Percentiles rank a stretch among this genome's conserved stretches.
phyloP scores from a whole-genome alignment of 2,329 filamentous ascomycete species.

The Apiospora kogelbergensis region DNA sequence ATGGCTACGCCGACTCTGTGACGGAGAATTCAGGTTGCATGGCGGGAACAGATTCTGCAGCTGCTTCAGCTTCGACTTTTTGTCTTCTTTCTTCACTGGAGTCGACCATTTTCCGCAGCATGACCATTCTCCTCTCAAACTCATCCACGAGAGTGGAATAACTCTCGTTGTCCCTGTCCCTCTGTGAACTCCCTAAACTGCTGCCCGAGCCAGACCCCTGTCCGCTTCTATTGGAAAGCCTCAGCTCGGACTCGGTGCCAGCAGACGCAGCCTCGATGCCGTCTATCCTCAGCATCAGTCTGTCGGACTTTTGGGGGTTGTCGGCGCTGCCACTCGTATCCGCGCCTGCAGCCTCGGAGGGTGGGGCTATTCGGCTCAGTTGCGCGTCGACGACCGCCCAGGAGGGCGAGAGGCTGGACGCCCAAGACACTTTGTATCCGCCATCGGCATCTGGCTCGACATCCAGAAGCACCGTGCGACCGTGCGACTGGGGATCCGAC shows the following conservation, averaged over 20 bases:
- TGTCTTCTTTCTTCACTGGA: constrained; percentile 46
- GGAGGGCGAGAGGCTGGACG: constrained; percentile 69
- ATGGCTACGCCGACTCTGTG: neutral
- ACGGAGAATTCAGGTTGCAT: neutral
- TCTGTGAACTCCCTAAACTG: constrained; percentile 30
- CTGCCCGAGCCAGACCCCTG: constrained; percentile 28
- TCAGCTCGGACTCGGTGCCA: constrained; percentile 37
- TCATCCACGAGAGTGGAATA: constrained; percentile 53
- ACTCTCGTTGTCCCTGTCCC: constrained; percentile 34
- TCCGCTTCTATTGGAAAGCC: constrained; percentile 24
- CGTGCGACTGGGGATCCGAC: constrained; percentile 25
- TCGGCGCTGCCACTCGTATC: constrained; percentile 29
- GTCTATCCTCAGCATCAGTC: constrained; percentile 63
- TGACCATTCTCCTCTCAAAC: constrained; percentile 57
- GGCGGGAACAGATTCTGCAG: neutral
- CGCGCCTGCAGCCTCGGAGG: constrained; percentile 28
- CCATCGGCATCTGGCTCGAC: constrained; percentile 42
- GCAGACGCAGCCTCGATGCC: constrained; percentile 43
- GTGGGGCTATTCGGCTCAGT: constrained; percentile 41
- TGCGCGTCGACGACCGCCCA: constrained; percentile 62
- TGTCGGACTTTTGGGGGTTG: constrained; percentile 31
- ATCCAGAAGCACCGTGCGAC: constrained; percentile 57
- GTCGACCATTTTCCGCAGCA: constrained; percentile 54
- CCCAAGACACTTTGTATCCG: constrained; percentile 60
- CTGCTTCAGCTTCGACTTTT: constrained; percentile 22